phyloP scores from a whole-genome alignment of 306 rosid species.

The cucumber (Cucumis sativus) region Cucumber_9930_V3 NC_026657.2:40870501-40871000 shows the following conservation, averaged over 20 bases:
- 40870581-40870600: neutral
- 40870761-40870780: conserved; percentile 44
- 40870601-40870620: neutral
- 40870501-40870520: too few species aligned
- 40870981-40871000: conserved; percentile 38
- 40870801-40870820: conserved; percentile 50
- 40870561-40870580: neutral
- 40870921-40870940: conserved; percentile 69
- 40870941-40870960: conserved; percentile 44
- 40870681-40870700: conserved; percentile 31
- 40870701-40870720: conserved; percentile 60
- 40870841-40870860: conserved; percentile 56
- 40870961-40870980: conserved; percentile 45
- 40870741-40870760: conserved; percentile 44
- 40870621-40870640: neutral
- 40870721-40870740: conserved; percentile 46
- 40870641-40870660: conserved; percentile 37
- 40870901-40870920: conserved; percentile 59
- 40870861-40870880: conserved; percentile 57
- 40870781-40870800: conserved; percentile 58
- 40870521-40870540: too few species aligned
- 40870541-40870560: too few species aligned
- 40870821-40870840: conserved; percentile 44
- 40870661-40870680: conserved; percentile 16
- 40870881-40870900: conserved; percentile 50